Base-by-base conservation (phyloP, 768 basidiomycete genomes). In the Suillus decipiens region DNA sequence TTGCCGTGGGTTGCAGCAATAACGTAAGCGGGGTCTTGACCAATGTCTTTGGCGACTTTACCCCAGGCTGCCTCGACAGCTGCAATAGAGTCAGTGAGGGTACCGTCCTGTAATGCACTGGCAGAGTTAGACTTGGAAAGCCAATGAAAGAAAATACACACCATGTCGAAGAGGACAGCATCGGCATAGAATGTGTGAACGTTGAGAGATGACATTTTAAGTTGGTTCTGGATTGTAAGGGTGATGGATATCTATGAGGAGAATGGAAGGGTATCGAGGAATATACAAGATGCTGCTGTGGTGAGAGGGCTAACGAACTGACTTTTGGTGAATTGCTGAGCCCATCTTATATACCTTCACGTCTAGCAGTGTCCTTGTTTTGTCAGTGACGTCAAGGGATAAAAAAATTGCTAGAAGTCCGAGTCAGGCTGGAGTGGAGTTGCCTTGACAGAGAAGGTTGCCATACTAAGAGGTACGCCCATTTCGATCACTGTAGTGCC, bases 1-100 rank as follows among this genome's bases (percentile, higher is more conserved):
- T 89, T 87, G 69, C 89, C 89, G 72, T 92, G 89, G n/a, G 89
- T 90, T 43, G 87, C 86, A 11, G 85, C 86, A 69, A 90, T 89
- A 65, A 89, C 87, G 61, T 84, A 80, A 62, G 81, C 79, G 8
- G 87, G 86, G 73, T 89, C 87, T 74, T 84, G 82, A 60, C 87
- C 87, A 58, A 91, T 82, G 71, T 90, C 88, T 58, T 77, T 76
- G 2, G 89, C 89, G 50, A 91, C 88, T 69, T 85, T 85, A 36
- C 84, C 84, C 89, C 89, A 91, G 4, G 89, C 89, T 3, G 87
- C 87, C 72, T 90, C 88, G 64, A 90, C 88, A 4, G 88, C 86
- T 22, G 84, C 76, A 71, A 90, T 90, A 19, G 88, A 89, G 72
- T 90, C 88, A 48, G 89, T 89, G 60, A 90, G 80, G 17, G 89